These are phyloP conservation scores for Trichoderma sp. DNA, from an alignment of 2,329 filamentous ascomycete genomes.

Conservation along the genomic window DNA sequence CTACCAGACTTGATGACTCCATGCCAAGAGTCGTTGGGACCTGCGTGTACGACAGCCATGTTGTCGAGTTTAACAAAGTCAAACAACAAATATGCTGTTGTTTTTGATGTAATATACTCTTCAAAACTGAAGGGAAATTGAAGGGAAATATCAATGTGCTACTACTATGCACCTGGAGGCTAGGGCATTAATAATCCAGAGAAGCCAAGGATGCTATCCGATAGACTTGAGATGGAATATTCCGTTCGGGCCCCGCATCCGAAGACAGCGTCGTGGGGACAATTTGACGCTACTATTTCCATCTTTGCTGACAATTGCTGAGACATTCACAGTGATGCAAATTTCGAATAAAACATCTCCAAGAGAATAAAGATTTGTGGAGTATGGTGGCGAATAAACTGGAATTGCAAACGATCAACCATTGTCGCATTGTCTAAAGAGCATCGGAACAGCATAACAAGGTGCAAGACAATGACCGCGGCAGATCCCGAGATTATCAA, in stretches of 20 bases:
- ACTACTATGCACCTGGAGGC: not conserved
- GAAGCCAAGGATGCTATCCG: not conserved
- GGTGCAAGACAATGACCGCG: not conserved
- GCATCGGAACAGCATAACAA: not conserved
- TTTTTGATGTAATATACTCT: not conserved
- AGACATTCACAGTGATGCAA: not conserved
- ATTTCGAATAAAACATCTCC: not conserved
- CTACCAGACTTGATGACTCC: constrained; percentile 23
- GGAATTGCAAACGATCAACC: not conserved
- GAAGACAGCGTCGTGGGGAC: not conserved
- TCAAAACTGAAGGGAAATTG: not conserved
- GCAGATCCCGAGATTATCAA: not conserved
- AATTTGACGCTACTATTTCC: not conserved
- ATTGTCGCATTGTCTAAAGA: not conserved
- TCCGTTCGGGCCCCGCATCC: not conserved
- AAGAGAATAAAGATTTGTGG: not conserved
- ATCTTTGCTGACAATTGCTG: not conserved
- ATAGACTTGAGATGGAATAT: not conserved
- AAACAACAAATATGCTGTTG: too few relatives aligned
- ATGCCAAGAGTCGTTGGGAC: constrained; percentile 31
- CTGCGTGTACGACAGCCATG: constrained; percentile 25
- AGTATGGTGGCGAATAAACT: not conserved
- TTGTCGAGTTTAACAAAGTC: not conserved
- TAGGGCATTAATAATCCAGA: not conserved
- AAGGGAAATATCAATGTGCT: not conserved